These are phyloP conservation scores for Pichia sp. DNA, from an alignment of 1,139 yeast genomes.

Conservation along the genomic window DNA sequence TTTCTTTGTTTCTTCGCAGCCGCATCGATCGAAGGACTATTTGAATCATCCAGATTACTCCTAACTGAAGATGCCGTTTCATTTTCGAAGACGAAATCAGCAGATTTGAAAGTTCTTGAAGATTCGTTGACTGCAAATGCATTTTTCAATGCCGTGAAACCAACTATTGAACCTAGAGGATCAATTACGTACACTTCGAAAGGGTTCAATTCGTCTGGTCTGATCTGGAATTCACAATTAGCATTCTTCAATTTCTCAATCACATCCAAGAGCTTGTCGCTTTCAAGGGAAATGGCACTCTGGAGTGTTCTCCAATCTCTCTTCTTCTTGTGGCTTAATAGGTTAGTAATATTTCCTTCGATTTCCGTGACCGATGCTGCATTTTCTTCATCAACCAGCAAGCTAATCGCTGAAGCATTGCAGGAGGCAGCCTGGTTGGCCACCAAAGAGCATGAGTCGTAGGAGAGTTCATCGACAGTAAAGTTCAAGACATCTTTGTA, in stretches of 20 bases:
- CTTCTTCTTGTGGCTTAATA: constrained; percentile 32
- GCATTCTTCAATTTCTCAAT: constrained; percentile 34
- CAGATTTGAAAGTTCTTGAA: constrained; percentile 13
- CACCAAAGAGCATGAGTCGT: constrained; percentile 31
- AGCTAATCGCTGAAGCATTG: constrained; percentile 33
- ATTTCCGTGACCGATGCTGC: constrained; percentile 35
- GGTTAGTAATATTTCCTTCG: constrained; percentile 26
- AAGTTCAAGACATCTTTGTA: constrained; percentile 46
- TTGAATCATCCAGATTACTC: constrained; percentile 1
- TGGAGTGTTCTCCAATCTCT: constrained; percentile 52
- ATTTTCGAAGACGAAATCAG: constrained; percentile 1
- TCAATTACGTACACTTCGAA: constrained; percentile 63
- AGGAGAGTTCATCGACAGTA: constrained; percentile 31
- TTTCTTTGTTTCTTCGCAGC: constrained; percentile 33
- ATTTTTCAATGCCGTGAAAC: constrained; percentile 58
- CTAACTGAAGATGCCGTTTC: background rate
- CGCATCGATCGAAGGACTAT: background rate
- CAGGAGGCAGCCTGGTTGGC: constrained; percentile 24
- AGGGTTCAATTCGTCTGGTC: constrained; percentile 65
- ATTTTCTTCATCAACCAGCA: constrained; percentile 29
- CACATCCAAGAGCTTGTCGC: constrained; percentile 36
- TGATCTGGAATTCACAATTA: constrained; percentile 30
- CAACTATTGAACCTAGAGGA: constrained; percentile 63
- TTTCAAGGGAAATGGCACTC: constrained; percentile 38
- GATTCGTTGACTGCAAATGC: constrained; percentile 38